Conservation (phyloP, 2,329 filamentous ascomycete genomes). For the Sclerotinia spermophila region DNA sequence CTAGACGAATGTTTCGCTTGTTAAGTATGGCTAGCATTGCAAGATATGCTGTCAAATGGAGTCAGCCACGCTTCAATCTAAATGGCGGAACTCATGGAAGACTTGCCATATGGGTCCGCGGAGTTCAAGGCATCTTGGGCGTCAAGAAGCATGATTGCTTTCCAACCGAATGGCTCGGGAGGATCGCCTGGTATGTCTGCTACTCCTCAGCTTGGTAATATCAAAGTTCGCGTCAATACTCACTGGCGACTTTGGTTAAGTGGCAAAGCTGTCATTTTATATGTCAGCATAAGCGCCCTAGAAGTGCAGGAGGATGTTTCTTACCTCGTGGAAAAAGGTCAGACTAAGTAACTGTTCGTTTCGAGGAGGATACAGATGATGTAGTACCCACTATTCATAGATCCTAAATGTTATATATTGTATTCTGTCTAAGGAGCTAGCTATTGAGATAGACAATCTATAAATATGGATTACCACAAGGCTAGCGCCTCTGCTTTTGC, state of each 20-base stretch:
- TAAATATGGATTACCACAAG: too few relatives aligned
- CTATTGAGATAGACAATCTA: too few relatives aligned
- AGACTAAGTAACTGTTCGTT: too few relatives aligned
- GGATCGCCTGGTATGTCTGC: neutral
- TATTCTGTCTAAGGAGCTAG: too few relatives aligned
- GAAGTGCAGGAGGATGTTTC: neutral
- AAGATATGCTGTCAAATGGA: neutral
- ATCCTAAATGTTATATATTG: too few relatives aligned
- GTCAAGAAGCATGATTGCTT: neutral
- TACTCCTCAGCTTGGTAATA: neutral
- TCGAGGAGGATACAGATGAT: too few relatives aligned
- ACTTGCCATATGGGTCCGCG: neutral
- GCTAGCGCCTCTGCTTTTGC: too few relatives aligned
- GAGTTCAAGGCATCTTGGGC: too few relatives aligned
- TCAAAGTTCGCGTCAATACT: neutral
- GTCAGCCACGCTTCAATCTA: too few relatives aligned
- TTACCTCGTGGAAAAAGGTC: neutral
- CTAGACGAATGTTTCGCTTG: neutral
- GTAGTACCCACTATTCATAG: too few relatives aligned
- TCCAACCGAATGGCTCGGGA: neutral
- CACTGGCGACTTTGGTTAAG: neutral
- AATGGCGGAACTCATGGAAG: too few relatives aligned
- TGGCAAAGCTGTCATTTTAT: neutral
- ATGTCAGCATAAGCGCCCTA: neutral
- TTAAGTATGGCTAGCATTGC: neutral